Percentiles rank a stretch among this genome's conserved stretches.
Evolutionary conservation across 257 asterid genomes (phyloP).

Genomic region (Nicotiana undulata): DNA sequence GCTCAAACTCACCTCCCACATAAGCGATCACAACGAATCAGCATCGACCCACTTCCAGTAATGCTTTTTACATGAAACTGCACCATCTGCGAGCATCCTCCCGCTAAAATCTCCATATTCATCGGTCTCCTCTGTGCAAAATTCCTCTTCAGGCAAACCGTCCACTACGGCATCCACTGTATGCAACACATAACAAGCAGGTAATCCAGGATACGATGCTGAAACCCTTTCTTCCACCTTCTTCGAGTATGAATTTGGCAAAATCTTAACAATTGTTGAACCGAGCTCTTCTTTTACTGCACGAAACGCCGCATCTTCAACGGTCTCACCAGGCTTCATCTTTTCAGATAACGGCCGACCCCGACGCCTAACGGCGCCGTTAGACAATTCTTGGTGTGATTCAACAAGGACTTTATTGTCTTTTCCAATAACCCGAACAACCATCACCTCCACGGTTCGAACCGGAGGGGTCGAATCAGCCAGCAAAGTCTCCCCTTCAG

Average conservation of each 20-base stretch:
- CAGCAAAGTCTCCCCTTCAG: conserved; percentile 66
- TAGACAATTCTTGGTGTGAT: conserved; percentile 80
- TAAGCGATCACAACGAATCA: conserved; percentile 30
- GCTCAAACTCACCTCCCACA: conserved; percentile 34
- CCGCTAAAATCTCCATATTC: conserved; percentile 49
- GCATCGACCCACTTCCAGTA: conserved; percentile 88
- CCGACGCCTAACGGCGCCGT: conserved; percentile 55
- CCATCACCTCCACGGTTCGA: conserved; percentile 68
- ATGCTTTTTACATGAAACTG: conserved; percentile 83
- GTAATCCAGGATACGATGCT: conserved; percentile 85
- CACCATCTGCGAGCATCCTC: conserved; percentile 39
- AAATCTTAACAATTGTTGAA: conserved; percentile 36
- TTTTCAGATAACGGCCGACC: conserved; percentile 86
- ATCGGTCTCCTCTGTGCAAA: conserved; percentile 70
- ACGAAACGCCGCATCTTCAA: conserved; percentile 68
- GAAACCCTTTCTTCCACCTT: conserved; percentile 80
- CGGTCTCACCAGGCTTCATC: conserved; percentile 89
- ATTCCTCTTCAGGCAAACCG: conserved; percentile 75
- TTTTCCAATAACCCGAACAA: conserved; percentile 49
- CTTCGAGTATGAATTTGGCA: conserved; percentile 57
- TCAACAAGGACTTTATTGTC: conserved; percentile 59
- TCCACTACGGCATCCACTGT: conserved; percentile 71
- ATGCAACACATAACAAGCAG: conserved; percentile 80
- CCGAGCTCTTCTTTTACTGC: conserved; percentile 92
- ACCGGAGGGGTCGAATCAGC: conserved; percentile 77